A percentile compares a stretch with the other conserved stretches of the same genome.
phyloP scores from a whole-genome alignment of 1,284 basidiomycete species.

The Irpex sp. region DNA sequence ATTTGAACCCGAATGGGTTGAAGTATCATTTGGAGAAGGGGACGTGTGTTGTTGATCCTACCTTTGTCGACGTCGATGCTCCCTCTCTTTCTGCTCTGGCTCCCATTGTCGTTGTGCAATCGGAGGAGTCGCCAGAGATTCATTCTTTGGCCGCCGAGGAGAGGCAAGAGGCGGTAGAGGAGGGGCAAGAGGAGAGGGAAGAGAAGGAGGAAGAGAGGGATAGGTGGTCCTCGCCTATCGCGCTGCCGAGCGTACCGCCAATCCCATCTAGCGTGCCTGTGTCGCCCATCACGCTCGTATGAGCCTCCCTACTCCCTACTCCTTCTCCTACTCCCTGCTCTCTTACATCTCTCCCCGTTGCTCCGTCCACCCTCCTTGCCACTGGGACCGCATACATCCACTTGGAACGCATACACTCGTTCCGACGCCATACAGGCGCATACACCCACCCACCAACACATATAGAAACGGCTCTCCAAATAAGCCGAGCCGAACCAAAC shows the following conservation, averaged over 20 bases:
- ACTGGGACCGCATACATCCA: too few species aligned
- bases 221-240: neutral
- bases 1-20: slow-evolving; percentile 58
- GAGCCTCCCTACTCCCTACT: neutral
- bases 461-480: neutral
- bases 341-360: neutral
- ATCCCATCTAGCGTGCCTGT: neutral
- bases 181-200: neutral
- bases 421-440: too few species aligned
- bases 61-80: neutral
- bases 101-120: too few species aligned
- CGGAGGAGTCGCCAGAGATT: too few species aligned
- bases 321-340: neutral
- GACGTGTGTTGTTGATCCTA: slow-evolving; percentile 40
- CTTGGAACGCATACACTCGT: too few species aligned
- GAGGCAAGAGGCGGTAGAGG: neutral
- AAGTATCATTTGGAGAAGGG: slow-evolving; percentile 61
- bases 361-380: too few species aligned
- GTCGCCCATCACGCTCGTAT: neutral
- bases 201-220: neutral
- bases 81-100: too few species aligned
- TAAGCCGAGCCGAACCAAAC: neutral
- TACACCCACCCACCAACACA: neutral
- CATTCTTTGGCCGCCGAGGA: too few species aligned
- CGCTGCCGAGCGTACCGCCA: neutral